phyloP scores from a whole-genome alignment of 2,329 filamentous ascomycete genomes.

The Sarocladium brachiariae region DNA sequence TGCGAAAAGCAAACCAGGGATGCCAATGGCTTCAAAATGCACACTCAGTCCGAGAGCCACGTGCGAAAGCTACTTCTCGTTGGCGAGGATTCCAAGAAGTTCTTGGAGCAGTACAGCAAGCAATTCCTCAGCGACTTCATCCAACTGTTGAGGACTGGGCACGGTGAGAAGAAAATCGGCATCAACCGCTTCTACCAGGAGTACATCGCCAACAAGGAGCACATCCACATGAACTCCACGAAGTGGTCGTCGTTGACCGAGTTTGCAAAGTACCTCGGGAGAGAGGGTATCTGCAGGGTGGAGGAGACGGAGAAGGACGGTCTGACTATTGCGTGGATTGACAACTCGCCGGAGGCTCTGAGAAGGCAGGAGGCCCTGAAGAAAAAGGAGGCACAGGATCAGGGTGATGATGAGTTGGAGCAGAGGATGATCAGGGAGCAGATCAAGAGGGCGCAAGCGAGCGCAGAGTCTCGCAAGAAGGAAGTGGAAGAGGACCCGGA shows the following conservation, averaged over 20 bases:
- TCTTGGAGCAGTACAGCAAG: constrained; percentile 73
- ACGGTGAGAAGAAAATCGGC: constrained; percentile 84
- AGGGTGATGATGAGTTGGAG: constrained; percentile 85
- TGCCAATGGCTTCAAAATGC: constrained; percentile 88
- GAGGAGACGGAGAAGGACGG: constrained; percentile 78
- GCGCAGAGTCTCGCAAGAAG: constrained; percentile 32
- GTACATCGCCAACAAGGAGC: constrained; percentile 80
- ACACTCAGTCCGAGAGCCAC: constrained; percentile 77
- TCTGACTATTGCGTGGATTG: constrained; percentile 81
- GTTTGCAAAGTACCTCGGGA: constrained; percentile 78
- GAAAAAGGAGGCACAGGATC: constrained; percentile 79
- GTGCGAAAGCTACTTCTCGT: constrained; percentile 84
- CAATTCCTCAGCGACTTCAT: constrained; percentile 80
- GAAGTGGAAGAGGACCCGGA: constrained; percentile 34
- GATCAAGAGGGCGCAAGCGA: constrained; percentile 65
- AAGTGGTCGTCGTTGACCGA: constrained; percentile 84
- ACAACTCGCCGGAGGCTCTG: constrained; percentile 82
- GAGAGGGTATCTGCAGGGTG: constrained; percentile 81
- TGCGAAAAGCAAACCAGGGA: constrained; percentile 62
- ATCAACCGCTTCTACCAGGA: constrained; percentile 94
- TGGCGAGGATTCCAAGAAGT: constrained; percentile 78
- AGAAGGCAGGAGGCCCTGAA: constrained; percentile 71
- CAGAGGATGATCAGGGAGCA: constrained; percentile 77
- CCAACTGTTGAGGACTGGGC: constrained; percentile 68
- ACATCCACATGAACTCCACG: constrained; percentile 91